Conservation (phyloP, 352 stramenopile species). For the Phytophthora aleatoria region DNA sequence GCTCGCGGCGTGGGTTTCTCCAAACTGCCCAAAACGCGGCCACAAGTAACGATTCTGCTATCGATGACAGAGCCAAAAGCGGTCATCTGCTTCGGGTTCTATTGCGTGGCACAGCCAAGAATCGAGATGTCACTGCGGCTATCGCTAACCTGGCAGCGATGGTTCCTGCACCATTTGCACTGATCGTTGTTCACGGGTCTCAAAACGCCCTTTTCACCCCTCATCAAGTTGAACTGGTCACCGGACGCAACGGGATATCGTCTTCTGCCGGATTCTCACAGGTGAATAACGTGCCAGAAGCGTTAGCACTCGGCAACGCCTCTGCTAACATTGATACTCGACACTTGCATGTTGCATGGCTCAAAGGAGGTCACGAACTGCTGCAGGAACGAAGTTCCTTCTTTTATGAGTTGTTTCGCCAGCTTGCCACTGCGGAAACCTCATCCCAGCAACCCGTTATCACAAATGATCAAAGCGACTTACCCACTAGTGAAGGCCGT, state of each 20-base stretch:
- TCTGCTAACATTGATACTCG: conserved; percentile 7
- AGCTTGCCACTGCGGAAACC: conserved; percentile 30
- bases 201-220: conserved; percentile 51
- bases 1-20: conserved; percentile 51
- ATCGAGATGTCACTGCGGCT: conserved; percentile 26
- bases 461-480: background rate
- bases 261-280: conserved; percentile 11
- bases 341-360: conserved; percentile 63
- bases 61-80: conserved; percentile 12
- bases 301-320: conserved; percentile 11
- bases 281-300: conserved; percentile 16
- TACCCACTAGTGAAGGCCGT: background rate
- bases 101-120: conserved; percentile 57
- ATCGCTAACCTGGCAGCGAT: conserved; percentile 38
- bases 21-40: conserved; percentile 13
- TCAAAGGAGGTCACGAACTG: conserved; percentile 79
- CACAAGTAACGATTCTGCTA: background rate
- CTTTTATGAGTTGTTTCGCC: conserved; percentile 57
- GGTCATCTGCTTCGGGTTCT: conserved; percentile 42
- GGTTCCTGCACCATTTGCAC: conserved; percentile 37
- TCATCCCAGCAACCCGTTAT: background rate
- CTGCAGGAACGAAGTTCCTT: conserved; percentile 65
- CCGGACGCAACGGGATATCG: background rate
- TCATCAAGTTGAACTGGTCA: conserved; percentile 40
- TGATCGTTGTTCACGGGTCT: conserved; percentile 68